Evolutionary conservation across 768 basidiomycete species (phyloP), one percentile per base, ranked within the genome.

Genomic region (Rhodotorula paludigena): DNA sequence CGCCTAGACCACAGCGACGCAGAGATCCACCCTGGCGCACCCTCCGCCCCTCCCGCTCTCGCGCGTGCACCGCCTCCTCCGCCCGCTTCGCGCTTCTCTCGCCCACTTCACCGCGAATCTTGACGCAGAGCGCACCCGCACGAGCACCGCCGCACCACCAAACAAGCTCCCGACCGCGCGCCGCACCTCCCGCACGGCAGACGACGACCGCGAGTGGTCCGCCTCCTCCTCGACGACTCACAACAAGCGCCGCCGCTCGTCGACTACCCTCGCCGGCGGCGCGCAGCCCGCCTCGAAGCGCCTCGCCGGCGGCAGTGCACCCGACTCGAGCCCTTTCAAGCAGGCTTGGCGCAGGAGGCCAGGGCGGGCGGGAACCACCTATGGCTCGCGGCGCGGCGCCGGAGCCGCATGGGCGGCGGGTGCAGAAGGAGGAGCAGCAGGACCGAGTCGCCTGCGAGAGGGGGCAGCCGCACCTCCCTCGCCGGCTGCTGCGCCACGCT

Each of bases 11-110:
- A n/a, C n/a, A n/a, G n/a, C n/a, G n/a, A n/a, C n/a, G n/a, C n/a
- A n/a, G n/a, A n/a, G n/a, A n/a, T n/a, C n/a, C 39, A 32, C 38
- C 15, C 28, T 41, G 39, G 15, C 25, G 6, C 39, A 11, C 2
- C 23, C 55, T 35, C 32, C 18, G 16, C 28, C 33, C 11, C 25
- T 58, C 21, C 21, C 57, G 16, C 33, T 47, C 45, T 16, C 30
- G 9, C 57, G 57, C 33, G 35, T 45, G 23, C 25, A 10, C n/a
- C 57, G 57, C 25, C 57, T 58, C 57, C 57, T 58, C 14, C 57
- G 57, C 45, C 44, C 57, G 0, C 57, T 58, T 15, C 44, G 33
- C 9, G 5, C 57, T 16, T 23, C 57, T 9, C 44, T 58, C 57
- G 23, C 45, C 15, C 8, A 3, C 1, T 32, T 57, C 56, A 20